These are phyloP conservation scores for Fusarium sp. DNA, from an alignment of 2,329 filamentous ascomycete species.

Conservation along the genomic window DNA sequence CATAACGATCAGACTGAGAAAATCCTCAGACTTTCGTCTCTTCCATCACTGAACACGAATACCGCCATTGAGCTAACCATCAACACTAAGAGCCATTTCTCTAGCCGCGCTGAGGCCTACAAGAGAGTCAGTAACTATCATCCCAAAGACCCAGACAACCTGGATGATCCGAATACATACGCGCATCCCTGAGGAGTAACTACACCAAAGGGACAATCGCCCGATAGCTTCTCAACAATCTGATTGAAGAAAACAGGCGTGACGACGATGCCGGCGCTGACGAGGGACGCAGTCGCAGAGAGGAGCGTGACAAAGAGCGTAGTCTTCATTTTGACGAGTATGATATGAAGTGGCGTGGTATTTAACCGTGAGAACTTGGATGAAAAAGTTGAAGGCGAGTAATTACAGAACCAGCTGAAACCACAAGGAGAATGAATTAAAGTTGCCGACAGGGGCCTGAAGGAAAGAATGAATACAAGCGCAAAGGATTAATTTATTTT, in stretches of 20 bases:
- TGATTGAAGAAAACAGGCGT: slow-evolving; percentile 66
- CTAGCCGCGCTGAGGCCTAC: slow-evolving; percentile 41
- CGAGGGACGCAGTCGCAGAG: slow-evolving; percentile 61
- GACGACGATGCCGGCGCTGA: slow-evolving; percentile 67
- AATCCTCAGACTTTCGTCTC: neutral
- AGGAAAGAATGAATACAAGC: slow-evolving; percentile 1
- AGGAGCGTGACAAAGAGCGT: slow-evolving; percentile 54
- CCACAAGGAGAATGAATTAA: slow-evolving; percentile 15
- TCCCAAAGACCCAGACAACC: neutral
- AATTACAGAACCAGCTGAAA: slow-evolving; percentile 43
- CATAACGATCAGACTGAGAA: slow-evolving; percentile 1
- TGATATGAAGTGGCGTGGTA: slow-evolving; percentile 20
- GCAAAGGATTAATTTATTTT: slow-evolving; percentile 30
- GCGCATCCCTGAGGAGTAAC: slow-evolving; percentile 69
- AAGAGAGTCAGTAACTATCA: slow-evolving; percentile 3
- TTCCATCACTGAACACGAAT: neutral
- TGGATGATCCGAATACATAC: slow-evolving; percentile 55
- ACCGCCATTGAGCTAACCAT: neutral
- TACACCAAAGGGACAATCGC: slow-evolving; percentile 69
- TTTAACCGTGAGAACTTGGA: neutral
- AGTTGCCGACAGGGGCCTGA: slow-evolving; percentile 15
- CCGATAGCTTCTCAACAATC: slow-evolving; percentile 61
- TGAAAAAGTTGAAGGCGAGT: slow-evolving; percentile 8
- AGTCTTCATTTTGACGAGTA: slow-evolving; percentile 49
- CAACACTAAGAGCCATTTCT: neutral